Evolutionary conservation across 495 filamentous ascomycete species (phyloP).

Genomic region (Parachaetomium inaequale): DNA sequence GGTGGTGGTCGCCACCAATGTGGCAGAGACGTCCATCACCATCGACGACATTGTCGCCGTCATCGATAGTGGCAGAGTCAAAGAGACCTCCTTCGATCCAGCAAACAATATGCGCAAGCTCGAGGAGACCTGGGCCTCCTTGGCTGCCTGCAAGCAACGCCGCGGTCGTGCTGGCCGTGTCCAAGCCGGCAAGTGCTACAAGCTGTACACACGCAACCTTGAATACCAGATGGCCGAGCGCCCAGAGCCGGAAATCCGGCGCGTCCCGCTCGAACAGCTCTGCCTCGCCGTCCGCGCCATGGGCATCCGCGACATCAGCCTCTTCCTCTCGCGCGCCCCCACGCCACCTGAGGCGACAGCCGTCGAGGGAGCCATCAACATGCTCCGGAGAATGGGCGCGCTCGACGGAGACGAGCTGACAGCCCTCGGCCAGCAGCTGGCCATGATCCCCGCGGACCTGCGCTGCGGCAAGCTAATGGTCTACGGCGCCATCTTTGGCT

Average conservation of each 20-base stretch:
- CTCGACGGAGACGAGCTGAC: constrained; percentile 81
- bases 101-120: constrained; percentile 92
- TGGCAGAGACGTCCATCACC: constrained; percentile 96
- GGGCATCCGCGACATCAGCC: constrained; percentile 76
- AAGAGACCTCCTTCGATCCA: constrained; percentile 92
- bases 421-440: constrained; percentile 82
- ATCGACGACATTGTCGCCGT: constrained; percentile 97
- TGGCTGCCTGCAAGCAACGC: constrained; percentile 93
- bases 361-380: constrained; percentile 74
- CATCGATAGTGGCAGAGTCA: constrained; percentile 90
- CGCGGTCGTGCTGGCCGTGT: constrained; percentile 93
- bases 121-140: constrained; percentile 91
- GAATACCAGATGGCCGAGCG: constrained; percentile 84
- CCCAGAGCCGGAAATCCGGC: constrained; percentile 87
- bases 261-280: constrained; percentile 90
- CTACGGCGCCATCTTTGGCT: constrained; percentile 89
- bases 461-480: constrained; percentile 94
- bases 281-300: constrained; percentile 93
- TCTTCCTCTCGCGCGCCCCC: constrained; percentile 79
- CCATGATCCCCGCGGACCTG: constrained; percentile 91
- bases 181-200: constrained; percentile 86
- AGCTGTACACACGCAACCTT: constrained; percentile 82
- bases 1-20: constrained; percentile 90
- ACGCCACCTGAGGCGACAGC: constrained; percentile 82
- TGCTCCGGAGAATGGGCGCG: constrained; percentile 83